phyloP scores from a whole-genome alignment of 1,139 yeast genomes.

The Blastobotrys aristatus region DNA sequence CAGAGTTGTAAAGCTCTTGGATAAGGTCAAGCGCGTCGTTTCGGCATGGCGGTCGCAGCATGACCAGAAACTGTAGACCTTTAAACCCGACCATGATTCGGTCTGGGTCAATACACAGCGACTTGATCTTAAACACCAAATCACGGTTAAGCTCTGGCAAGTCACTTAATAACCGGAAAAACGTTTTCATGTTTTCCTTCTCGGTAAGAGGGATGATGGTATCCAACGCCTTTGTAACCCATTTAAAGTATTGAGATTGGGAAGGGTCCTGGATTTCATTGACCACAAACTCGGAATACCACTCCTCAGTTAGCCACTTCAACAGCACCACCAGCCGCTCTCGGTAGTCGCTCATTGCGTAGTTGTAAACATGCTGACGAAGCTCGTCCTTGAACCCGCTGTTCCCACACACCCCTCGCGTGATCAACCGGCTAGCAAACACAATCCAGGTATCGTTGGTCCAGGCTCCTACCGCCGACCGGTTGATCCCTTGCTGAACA shows the following conservation, averaged over 20 bases:
- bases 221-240: constrained; percentile 73
- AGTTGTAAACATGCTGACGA: constrained; percentile 65
- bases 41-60: constrained; percentile 87
- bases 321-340: constrained; percentile 70
- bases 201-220: constrained; percentile 81
- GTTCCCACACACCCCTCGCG: constrained; percentile 57
- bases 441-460: constrained; percentile 71
- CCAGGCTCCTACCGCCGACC: constrained; percentile 46
- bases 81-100: constrained; percentile 73
- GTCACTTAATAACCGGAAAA: constrained; percentile 79
- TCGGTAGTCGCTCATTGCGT: constrained; percentile 70
- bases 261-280: constrained; percentile 12
- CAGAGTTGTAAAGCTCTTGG: constrained; percentile 46
- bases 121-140: constrained; percentile 58
- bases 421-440: constrained; percentile 69
- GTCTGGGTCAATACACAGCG: constrained; percentile 81
- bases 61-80: constrained; percentile 71
- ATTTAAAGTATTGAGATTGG: constrained; percentile 37
- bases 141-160: constrained; percentile 66
- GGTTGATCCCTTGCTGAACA: constrained; percentile 29
- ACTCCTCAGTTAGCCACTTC: constrained; percentile 95
- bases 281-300: constrained; percentile 64
- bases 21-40: constrained; percentile 60
- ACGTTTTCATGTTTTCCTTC: constrained; percentile 68
- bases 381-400: constrained; percentile 35